Evolutionary conservation across 176 grass and related monocot species (phyloP).

Genomic region (Cymbopogon citratus): DNA sequence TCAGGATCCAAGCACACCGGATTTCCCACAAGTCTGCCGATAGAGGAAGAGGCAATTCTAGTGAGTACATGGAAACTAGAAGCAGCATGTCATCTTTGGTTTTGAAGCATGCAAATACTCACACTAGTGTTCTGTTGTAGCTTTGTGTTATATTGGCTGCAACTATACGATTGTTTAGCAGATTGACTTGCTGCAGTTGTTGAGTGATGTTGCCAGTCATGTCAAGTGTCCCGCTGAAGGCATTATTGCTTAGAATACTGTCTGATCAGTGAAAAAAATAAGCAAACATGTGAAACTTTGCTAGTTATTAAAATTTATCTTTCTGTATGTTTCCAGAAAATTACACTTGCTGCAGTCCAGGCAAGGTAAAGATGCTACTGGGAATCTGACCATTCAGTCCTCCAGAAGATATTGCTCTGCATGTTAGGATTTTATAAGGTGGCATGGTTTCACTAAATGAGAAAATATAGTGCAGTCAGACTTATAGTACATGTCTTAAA

Average conservation of each 20-base stretch:
- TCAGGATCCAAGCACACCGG: constrained; percentile 49
- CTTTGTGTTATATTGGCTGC: constrained; percentile 9
- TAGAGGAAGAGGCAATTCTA: constrained; percentile 1
- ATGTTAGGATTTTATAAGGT: too few species aligned
- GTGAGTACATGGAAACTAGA: not conserved
- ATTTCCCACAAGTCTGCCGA: constrained; percentile 58
- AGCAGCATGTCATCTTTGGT: not conserved
- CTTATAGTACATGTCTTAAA: constrained; percentile 8
- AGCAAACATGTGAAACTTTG: constrained; percentile 14
- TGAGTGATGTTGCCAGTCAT: constrained; percentile 46
- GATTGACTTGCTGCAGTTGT: constrained; percentile 52
- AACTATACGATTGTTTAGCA: constrained; percentile 59
- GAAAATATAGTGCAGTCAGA: constrained; percentile 7
- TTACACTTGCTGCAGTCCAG: constrained; percentile 82
- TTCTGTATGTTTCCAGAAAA: constrained; percentile 30
- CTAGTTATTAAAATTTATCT: not conserved
- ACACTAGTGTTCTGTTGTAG: constrained; percentile 53
- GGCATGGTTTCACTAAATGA: not conserved
- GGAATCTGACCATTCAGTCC: constrained; percentile 47
- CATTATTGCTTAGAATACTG: constrained; percentile 62
- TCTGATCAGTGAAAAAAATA: constrained; percentile 25
- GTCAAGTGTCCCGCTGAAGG: constrained; percentile 47
- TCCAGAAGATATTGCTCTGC: constrained; percentile 57
- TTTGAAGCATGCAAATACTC: constrained; percentile 10
- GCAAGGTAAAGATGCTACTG: constrained; percentile 38